Evolutionary conservation across 169 alveolate species (phyloP), one percentile per base, ranked within the genome.

Genomic region (Plasmodium gaboni): DNA sequence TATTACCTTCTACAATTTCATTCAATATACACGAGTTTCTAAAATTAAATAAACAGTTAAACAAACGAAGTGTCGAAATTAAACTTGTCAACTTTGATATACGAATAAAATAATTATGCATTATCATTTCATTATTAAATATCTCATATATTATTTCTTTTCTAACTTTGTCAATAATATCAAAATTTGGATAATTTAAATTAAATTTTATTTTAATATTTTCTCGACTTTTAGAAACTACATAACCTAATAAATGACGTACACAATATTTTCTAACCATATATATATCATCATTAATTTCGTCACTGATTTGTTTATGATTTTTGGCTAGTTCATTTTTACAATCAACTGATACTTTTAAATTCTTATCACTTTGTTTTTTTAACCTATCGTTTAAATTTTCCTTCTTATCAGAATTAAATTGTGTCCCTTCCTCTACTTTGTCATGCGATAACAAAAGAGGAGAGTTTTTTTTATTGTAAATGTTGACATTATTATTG

Each of bases 231-330:
- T 71, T 61, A 10, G 70, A 19, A 38, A 86, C 67, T 1, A 71
- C 86, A n/a, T 46, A 78, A 32, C 92, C 92, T 61, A 86, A 38
- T 32, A 86, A 44, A 86, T 86, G 92, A 13, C 92, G 74, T 24
- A 86, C 92, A 51, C 87, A 59, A 48, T 86, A 86, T 71, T 86
- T 86, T 71, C 92, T 59, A 13, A 71, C 38, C 92, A 86, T 86
- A 46, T 86, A 86, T 10, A 86, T 71, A 32, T 86, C 70, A 9
- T 72, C 92, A 71, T 67, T 72, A 12, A n/a, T 28, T 42, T 28
- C 73, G 15, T 69, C 91, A 2, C 53, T 67, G 17, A 22, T 61
- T 24, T 24, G n/a, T 61, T 61, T 61, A 24, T 2, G 9, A 61
- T 61, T 67, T 8, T 12, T 8, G n/a, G 3, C 17, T 12, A 28